Percentiles rank a stretch among this genome's conserved stretches.
phyloP scores from a whole-genome alignment of 192 early-diverging fungal genomes.

The Coemansia sp. region DNA sequence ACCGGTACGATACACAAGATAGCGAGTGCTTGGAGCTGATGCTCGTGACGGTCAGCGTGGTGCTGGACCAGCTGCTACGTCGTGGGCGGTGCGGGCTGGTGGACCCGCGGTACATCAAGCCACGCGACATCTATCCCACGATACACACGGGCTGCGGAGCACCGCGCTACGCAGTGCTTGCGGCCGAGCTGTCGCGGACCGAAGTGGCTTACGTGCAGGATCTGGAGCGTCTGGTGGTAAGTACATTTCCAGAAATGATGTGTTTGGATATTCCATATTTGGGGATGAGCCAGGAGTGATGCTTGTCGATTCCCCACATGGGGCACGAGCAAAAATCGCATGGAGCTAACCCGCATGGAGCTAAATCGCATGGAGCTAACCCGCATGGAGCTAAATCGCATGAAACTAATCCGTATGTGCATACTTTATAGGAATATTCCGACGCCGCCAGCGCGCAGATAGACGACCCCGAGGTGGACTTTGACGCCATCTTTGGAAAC shows the following conservation, averaged over 20 bases:
- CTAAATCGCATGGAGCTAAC: neutral
- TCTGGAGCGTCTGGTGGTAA: constrained; percentile 40
- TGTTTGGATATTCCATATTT: too few species aligned
- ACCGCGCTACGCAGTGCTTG: constrained; percentile 30
- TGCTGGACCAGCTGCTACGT: constrained; percentile 36
- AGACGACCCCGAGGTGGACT: constrained; percentile 18
- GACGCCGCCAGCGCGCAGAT: constrained; percentile 17
- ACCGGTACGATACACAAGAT: constrained; percentile 3
- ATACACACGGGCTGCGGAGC: constrained; percentile 8
- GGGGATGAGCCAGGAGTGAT: too few species aligned
- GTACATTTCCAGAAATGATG: neutral
- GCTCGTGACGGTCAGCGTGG: constrained; percentile 19
- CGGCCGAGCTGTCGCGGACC: constrained; percentile 42
- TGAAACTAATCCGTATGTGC: too few species aligned
- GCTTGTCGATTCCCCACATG: neutral
- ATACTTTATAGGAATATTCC: constrained; percentile 18
- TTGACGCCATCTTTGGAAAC: constrained; percentile 22
- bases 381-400: too few species aligned
- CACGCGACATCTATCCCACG: constrained; percentile 39
- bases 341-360: neutral
- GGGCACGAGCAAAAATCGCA: neutral
- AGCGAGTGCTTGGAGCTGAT: constrained; percentile 27
- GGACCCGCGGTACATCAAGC: constrained; percentile 38
- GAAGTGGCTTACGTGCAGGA: constrained; percentile 54
- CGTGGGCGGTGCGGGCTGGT: constrained; percentile 16